Percentiles rank a stretch among this genome's conserved stretches.
Evolutionary conservation across 2,329 filamentous ascomycete species (phyloP).

Genomic region (Beauveria rudraprayagi): DNA sequence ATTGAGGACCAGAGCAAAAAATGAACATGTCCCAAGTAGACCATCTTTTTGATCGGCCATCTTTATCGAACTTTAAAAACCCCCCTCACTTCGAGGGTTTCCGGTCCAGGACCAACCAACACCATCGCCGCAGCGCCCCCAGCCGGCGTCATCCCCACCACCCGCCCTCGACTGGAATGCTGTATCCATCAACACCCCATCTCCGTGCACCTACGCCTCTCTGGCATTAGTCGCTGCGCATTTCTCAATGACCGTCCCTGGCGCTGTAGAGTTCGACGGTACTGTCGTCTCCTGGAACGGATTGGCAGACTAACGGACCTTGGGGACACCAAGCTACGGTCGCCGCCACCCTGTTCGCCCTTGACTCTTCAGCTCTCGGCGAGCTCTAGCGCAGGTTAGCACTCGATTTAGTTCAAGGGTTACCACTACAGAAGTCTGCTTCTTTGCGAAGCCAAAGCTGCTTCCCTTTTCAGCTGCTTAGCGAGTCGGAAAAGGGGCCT

Average conservation of each 20-base stretch:
- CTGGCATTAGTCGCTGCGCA: not conserved
- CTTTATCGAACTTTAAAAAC: too few relatives aligned
- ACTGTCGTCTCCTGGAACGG: slow-evolving; percentile 1
- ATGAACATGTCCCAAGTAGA: too few relatives aligned
- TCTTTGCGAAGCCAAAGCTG: too few relatives aligned
- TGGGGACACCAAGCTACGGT: too few relatives aligned
- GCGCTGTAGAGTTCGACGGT: not conserved
- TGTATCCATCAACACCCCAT: not conserved
- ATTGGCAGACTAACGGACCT: not conserved
- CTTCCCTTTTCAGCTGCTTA: not conserved
- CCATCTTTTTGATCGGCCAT: too few relatives aligned
- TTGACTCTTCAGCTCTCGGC: not conserved
- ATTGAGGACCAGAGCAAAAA: too few relatives aligned
- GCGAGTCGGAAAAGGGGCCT: not conserved
- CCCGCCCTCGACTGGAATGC: slow-evolving; percentile 1
- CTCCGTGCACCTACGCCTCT: not conserved
- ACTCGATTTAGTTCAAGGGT: too few relatives aligned
- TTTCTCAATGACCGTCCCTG: not conserved
- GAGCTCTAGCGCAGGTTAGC: too few relatives aligned
- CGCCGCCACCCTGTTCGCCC: not conserved
- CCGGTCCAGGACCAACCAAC: too few relatives aligned
- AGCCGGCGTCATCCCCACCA: not conserved
- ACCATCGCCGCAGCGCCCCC: not conserved
- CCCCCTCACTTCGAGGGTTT: too few relatives aligned
- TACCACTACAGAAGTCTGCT: too few relatives aligned